Percentiles rank a stretch among this genome's conserved stretches.
Conservation (phyloP, 768 basidiomycete genomes). For the Cystofilobasidium bisporidii region DNA sequence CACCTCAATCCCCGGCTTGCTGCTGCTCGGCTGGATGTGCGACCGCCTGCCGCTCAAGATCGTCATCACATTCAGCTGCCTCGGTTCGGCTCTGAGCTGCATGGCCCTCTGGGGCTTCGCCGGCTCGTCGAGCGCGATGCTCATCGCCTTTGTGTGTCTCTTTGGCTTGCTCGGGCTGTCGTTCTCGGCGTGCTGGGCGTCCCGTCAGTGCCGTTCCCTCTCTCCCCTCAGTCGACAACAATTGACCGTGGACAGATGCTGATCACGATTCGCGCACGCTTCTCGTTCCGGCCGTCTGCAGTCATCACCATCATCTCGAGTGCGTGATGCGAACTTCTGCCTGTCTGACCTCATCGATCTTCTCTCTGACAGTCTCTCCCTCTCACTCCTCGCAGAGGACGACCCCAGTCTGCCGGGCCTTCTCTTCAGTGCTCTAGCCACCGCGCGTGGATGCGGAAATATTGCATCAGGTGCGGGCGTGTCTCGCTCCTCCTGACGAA, state of each 20-base stretch:
- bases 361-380: too few species aligned
- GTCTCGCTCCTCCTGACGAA: too few species aligned
- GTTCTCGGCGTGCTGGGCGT: neutral
- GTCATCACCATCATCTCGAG: slow-evolving; percentile 34
- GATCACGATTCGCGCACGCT: too few species aligned
- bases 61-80: slow-evolving; percentile 30
- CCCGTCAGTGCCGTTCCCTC: neutral
- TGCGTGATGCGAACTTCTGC: slow-evolving; percentile 28
- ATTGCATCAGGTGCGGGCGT: slow-evolving; percentile 32
- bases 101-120: neutral
- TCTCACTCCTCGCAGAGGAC: slow-evolving; percentile 34
- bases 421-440: slow-evolving; percentile 35
- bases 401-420: slow-evolving; percentile 31
- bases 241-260: too few species aligned
- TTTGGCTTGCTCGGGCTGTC: neutral
- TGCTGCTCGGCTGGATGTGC: slow-evolving; percentile 33
- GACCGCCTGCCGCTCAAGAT: slow-evolving; percentile 32
- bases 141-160: neutral
- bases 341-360: too few species aligned
- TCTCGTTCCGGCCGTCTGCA: slow-evolving; percentile 15
- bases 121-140: neutral
- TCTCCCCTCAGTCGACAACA: neutral
- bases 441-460: slow-evolving; percentile 34
- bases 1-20: slow-evolving; percentile 34
- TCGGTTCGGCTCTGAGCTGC: neutral